Conservation (phyloP, 163 green algal genomes). For the Scenedesmus sp. region DNA sequence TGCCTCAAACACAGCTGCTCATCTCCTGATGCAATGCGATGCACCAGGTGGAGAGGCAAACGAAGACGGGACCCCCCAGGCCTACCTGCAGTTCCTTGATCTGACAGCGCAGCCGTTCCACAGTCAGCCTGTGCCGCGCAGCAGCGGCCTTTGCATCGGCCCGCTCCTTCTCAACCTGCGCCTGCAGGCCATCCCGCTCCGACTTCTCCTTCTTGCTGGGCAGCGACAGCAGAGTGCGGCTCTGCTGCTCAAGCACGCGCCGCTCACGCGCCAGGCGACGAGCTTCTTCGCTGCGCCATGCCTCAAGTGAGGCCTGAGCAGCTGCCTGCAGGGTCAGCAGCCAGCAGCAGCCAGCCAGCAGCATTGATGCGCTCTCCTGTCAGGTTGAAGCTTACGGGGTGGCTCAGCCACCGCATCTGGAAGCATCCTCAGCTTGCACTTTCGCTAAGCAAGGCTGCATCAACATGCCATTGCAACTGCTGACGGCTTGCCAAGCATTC, state of each 20-base stretch:
- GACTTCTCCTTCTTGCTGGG: constrained; percentile 82
- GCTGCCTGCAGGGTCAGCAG: constrained; percentile 53
- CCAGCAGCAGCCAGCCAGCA: background rate
- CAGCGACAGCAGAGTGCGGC: constrained; percentile 73
- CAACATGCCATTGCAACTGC: background rate
- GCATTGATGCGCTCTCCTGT: background rate
- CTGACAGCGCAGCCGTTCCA: constrained; percentile 85
- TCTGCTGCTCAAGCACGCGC: constrained; percentile 79
- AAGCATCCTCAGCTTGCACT: background rate
- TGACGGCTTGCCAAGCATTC: background rate
- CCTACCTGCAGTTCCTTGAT: constrained; percentile 83
- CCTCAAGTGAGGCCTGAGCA: constrained; percentile 62
- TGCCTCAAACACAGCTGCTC: too few relatives aligned
- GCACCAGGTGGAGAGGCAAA: background rate
- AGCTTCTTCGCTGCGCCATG: constrained; percentile 64
- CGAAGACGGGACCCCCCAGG: background rate
- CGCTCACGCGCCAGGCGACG: constrained; percentile 63
- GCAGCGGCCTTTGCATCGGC: constrained; percentile 71
- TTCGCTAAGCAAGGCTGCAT: background rate
- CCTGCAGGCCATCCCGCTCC: constrained; percentile 74
- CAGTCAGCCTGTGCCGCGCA: constrained; percentile 85
- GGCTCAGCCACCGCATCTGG: background rate
- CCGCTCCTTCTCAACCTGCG: constrained; percentile 79
- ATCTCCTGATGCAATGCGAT: background rate
- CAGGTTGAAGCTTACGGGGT: background rate